Conservation (phyloP, 1,284 basidiomycete genomes). For the Wallemia ichthyophaga region DNA sequence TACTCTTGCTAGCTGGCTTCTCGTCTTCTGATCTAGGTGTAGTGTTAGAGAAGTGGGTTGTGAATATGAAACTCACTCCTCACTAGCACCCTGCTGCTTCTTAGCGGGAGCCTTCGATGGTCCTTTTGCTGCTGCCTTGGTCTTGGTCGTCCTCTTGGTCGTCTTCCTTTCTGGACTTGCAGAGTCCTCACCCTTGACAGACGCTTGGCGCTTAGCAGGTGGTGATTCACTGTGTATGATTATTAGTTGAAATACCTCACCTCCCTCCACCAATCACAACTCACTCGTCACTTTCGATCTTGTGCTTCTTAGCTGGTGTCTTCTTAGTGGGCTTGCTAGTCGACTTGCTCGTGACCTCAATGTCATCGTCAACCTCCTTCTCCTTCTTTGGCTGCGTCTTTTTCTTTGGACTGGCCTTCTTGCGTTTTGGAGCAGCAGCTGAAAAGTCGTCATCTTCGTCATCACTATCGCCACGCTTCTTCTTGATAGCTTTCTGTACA, state of each 20-base stretch:
- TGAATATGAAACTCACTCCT: not conserved
- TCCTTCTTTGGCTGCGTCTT: not conserved
- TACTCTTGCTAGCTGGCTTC: not conserved
- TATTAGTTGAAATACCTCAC: too few relatives aligned
- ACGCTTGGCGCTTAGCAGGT: not conserved
- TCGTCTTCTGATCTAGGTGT: not conserved
- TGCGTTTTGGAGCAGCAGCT: not conserved
- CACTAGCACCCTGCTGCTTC: not conserved
- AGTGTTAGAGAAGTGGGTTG: too few relatives aligned
- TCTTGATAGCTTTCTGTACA: not conserved
- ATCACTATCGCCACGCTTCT: not conserved
- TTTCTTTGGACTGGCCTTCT: not conserved
- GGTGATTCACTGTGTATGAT: not conserved
- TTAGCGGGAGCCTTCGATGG: not conserved
- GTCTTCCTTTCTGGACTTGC: not conserved
- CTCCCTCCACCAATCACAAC: not conserved
- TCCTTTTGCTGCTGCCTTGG: not conserved
- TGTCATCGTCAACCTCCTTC: not conserved
- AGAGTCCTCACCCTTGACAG: not conserved
- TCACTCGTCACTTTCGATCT: not conserved
- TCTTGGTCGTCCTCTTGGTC: not conserved
- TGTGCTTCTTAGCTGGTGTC: not conserved
- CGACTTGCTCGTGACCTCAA: not conserved
- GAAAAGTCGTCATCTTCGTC: not conserved
- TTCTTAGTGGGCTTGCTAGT: not conserved